These are phyloP conservation scores for Cenchrus americanus DNA, from an alignment of 176 grass and related monocot species.

Conservation along the genomic window DNA sequence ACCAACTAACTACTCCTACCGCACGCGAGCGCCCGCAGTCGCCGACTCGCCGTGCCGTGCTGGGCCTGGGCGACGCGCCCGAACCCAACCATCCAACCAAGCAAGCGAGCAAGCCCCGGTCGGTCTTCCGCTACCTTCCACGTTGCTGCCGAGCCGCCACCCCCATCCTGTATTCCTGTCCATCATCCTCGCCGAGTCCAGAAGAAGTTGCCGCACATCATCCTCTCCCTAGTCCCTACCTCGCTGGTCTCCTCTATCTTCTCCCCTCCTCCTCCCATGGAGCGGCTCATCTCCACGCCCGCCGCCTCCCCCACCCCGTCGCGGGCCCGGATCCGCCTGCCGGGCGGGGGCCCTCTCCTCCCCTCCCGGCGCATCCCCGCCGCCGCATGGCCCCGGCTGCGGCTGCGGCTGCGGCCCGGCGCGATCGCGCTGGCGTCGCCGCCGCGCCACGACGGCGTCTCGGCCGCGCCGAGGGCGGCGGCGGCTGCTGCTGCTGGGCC, in stretches of 20 bases:
- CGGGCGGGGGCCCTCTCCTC: conserved; percentile 17
- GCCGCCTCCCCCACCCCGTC: neutral
- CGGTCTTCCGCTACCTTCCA: no score
- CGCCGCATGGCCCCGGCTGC: conserved; percentile 19
- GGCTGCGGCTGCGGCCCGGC: neutral
- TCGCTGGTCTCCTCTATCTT: neutral
- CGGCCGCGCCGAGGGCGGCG: neutral
- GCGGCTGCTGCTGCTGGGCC: neutral
- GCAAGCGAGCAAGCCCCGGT: no score
- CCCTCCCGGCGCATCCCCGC: conserved; percentile 22
- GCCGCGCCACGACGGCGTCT: conserved; percentile 11
- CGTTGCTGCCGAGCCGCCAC: no score
- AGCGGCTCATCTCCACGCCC: conserved; percentile 63
- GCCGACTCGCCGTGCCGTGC: no score
- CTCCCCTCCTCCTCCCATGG: conserved; percentile 37
- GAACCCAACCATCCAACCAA: no score
- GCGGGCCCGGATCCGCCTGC: conserved; percentile 33
- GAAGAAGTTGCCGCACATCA: no score
- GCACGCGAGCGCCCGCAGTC: no score
- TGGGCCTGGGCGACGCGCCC: no score
- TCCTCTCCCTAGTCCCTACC: neutral
- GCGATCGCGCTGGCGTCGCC: conserved; percentile 22
- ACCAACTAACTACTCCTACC: no score
- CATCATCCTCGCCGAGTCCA: no score
- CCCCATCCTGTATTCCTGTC: no score